These are phyloP conservation scores for Pleurozium schreberi DNA, from an alignment of 225 moss, liverwort and hornwort species.

Conservation along the genomic window DNA sequence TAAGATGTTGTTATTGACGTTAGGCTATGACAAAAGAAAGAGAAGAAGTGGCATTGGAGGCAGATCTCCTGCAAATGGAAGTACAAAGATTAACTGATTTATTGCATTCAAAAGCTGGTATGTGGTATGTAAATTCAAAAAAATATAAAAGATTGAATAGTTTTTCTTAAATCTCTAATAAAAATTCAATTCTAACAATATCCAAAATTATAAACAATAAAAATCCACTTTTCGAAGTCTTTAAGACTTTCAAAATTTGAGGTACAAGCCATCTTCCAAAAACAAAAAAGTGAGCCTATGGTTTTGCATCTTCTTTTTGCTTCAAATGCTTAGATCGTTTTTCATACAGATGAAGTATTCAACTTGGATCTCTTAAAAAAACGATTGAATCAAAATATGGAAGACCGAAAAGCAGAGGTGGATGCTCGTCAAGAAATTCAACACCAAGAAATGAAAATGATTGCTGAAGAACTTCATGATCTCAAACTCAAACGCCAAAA, in stretches of 20 bases:
- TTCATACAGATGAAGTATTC: constrained; percentile 52
- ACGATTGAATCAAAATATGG: constrained; percentile 56
- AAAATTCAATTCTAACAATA: background rate
- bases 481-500: constrained; percentile 66
- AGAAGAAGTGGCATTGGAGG: constrained; percentile 73
- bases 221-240: background rate
- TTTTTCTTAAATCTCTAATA: background rate
- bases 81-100: constrained; percentile 73
- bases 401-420: constrained; percentile 63
- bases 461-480: constrained; percentile 67
- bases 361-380: constrained; percentile 74
- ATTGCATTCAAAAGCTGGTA: constrained; percentile 80
- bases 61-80: constrained; percentile 88
- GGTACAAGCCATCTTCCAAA: background rate
- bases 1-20: background rate
- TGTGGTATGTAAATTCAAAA: constrained; percentile 5
- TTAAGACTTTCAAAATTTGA: background rate
- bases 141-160: no score
- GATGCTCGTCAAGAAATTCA: constrained; percentile 50
- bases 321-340: background rate
- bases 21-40: constrained; percentile 60
- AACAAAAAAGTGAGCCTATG: background rate
- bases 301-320: background rate
- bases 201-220: background rate
- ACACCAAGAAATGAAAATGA: constrained; percentile 52